A percentile compares a stretch with the other conserved stretches of the same genome.
These are phyloP conservation scores for Entomortierella chlamydospora DNA, from an alignment of 192 early-diverging fungal species.

Conservation along the genomic window DNA sequence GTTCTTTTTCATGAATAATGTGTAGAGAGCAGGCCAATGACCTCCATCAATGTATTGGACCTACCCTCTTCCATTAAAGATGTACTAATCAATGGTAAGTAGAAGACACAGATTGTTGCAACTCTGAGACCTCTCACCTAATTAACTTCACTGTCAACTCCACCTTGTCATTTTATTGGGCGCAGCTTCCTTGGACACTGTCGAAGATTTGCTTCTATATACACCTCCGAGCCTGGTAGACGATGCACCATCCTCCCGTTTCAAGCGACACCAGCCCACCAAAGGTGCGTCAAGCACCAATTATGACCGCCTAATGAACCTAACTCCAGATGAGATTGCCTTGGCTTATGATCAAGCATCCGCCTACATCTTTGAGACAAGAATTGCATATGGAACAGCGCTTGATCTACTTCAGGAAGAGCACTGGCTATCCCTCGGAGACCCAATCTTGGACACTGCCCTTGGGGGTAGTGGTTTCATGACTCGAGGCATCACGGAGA, in stretches of 20 bases:
- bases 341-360: conserved; percentile 35
- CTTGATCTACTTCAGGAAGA: conserved; percentile 49
- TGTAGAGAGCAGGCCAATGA: conserved; percentile 17
- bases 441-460: conserved; percentile 62
- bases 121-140: too few relatives aligned
- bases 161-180: background rate
- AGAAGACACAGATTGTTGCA: background rate
- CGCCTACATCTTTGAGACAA: conserved; percentile 23
- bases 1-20: background rate
- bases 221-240: conserved; percentile 22
- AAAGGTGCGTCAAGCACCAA: conserved; percentile 19
- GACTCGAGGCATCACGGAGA: conserved; percentile 71
- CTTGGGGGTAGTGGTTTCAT: conserved; percentile 69
- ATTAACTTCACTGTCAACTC: background rate
- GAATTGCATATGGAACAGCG: conserved; percentile 49
- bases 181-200: conserved; percentile 44
- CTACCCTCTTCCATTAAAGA: conserved; percentile 31
- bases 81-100: conserved; percentile 18
- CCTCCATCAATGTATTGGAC: conserved; percentile 42
- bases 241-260: conserved; percentile 9
- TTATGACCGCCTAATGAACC: conserved; percentile 35
- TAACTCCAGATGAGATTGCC: conserved; percentile 26
- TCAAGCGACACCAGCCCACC: conserved; percentile 41
- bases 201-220: conserved; percentile 45
- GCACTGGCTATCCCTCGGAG: conserved; percentile 62